These are phyloP conservation scores for Euphorbia tirucalli DNA, from an alignment of 345 rosid species.

Conservation along the genomic window DNA sequence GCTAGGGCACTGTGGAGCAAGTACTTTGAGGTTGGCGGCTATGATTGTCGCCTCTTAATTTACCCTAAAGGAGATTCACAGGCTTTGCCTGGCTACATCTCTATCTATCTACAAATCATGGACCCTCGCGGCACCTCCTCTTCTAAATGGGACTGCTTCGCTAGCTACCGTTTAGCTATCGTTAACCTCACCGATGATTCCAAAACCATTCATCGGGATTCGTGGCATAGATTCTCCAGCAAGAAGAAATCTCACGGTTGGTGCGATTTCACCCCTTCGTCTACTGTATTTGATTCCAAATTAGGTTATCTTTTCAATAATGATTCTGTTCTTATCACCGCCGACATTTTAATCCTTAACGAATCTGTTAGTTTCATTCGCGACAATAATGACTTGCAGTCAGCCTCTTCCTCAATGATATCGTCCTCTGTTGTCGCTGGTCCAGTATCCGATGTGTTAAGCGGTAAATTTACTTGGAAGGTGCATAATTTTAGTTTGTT, in stretches of 20 bases:
- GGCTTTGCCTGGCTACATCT: constrained; percentile 90
- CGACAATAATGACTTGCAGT: constrained; percentile 70
- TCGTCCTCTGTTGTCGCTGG: constrained; percentile 54
- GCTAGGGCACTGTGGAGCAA: constrained; percentile 93
- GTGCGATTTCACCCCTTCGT: constrained; percentile 94
- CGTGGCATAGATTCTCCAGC: constrained; percentile 95
- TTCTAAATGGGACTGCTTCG: constrained; percentile 98
- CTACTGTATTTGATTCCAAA: constrained; percentile 79
- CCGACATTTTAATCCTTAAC: constrained; percentile 82
- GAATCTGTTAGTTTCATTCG: constrained; percentile 84
- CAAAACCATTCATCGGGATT: constrained; percentile 85
- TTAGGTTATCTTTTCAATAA: constrained; percentile 67
- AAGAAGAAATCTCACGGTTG: constrained; percentile 99
- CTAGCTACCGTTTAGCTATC: constrained; percentile 87
- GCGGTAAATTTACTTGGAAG: constrained; percentile 96
- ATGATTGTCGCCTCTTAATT: constrained; percentile 87
- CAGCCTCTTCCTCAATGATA: constrained; percentile 32
- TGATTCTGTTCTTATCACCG: constrained; percentile 74
- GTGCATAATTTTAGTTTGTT: constrained; percentile 95
- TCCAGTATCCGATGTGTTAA: constrained; percentile 76
- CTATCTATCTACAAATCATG: constrained; percentile 93
- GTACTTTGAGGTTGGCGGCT: constrained; percentile 98
- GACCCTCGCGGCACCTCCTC: constrained; percentile 82
- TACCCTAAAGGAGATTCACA: constrained; percentile 98
- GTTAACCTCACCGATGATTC: constrained; percentile 76